Conservation (phyloP, 1,139 yeast genomes). For the Suhomyces choctaworum region DNA sequence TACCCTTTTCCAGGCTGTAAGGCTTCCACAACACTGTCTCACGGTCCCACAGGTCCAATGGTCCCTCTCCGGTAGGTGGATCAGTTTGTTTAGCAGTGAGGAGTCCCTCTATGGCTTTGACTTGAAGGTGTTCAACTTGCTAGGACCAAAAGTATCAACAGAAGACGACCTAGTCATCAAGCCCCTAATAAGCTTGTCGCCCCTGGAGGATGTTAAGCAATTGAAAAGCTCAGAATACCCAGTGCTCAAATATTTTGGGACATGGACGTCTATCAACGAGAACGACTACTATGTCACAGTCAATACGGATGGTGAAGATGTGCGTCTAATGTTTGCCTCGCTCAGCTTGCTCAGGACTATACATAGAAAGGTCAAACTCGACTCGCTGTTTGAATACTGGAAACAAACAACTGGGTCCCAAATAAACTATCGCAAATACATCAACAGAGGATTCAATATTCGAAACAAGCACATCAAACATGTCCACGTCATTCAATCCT, state of each 20-base stretch:
- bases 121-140: slow-evolving; percentile 28
- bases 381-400: slow-evolving; percentile 2
- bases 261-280: slow-evolving; percentile 8
- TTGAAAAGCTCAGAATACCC: background rate
- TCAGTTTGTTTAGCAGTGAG: slow-evolving; percentile 27
- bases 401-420: slow-evolving; percentile 2
- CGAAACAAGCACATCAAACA: background rate
- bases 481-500: background rate
- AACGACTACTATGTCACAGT: slow-evolving; percentile 21
- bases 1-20: slow-evolving; percentile 11
- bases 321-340: slow-evolving; percentile 22
- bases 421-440: slow-evolving; percentile 2
- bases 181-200: slow-evolving; percentile 3
- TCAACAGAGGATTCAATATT: background rate
- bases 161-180: background rate
- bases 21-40: slow-evolving; percentile 12
- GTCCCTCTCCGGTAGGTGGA: slow-evolving; percentile 41
- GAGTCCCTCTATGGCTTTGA: slow-evolving; percentile 33
- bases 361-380: slow-evolving; percentile 6
- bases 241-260: slow-evolving; percentile 2
- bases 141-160: slow-evolving; percentile 19
- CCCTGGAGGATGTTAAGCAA: slow-evolving; percentile 1
- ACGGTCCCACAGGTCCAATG: slow-evolving; percentile 27
- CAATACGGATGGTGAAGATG: slow-evolving; percentile 10
- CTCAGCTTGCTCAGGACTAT: slow-evolving; percentile 21